Evolutionary conservation across 257 asterid genomes (phyloP), one percentile per base, ranked within the genome.

Genomic region (Haberlea rhodopensis): DNA sequence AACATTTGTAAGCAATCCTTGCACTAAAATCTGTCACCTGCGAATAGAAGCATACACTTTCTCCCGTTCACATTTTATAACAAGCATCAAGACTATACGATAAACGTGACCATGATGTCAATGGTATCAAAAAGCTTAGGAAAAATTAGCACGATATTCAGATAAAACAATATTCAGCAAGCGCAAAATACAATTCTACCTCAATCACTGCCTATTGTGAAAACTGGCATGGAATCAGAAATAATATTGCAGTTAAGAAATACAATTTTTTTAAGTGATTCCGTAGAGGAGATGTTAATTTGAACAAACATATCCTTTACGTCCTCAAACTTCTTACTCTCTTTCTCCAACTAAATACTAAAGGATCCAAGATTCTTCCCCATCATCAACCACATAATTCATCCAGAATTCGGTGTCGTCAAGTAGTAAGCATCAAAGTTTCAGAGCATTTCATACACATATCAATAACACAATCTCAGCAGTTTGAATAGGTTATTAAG

Each of bases 361-460:
- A 27, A 71, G 62, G 23, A 24, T 62, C 66, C 63, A 45, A 56
- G 55, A 16, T 66, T 28, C 48, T 29, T 57, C 9, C 24, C 53
- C 32, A 60, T n/a, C n/a, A n/a, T 32, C 26, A 32, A 4, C 43
- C 43, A 56, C 31, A 53, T 54, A 57, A 19, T 26, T 34, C 65
- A n/a, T 37, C 29, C 21, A 70, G 11, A 62, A 25, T 21, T 53
- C 64, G 54, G 54, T 66, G 48, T 43, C 28, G 28, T 37, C 60
- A 10, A 62, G 9, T 28, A 27, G 45, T 6, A n/a, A 20, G 52
- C 13, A 48, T 31, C 32, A 63, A 66, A 55, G 22, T 53, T 55
- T 27, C n/a, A 57, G 37, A 66, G 55, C 63, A 57, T 4, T 31
- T 54, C 15, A 4, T 15, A 6, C 49, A 57, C 27, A 60, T 6